Conservation (phyloP, 2,329 filamentous ascomycete species). For the Teratosphaeria destructans region DNA sequence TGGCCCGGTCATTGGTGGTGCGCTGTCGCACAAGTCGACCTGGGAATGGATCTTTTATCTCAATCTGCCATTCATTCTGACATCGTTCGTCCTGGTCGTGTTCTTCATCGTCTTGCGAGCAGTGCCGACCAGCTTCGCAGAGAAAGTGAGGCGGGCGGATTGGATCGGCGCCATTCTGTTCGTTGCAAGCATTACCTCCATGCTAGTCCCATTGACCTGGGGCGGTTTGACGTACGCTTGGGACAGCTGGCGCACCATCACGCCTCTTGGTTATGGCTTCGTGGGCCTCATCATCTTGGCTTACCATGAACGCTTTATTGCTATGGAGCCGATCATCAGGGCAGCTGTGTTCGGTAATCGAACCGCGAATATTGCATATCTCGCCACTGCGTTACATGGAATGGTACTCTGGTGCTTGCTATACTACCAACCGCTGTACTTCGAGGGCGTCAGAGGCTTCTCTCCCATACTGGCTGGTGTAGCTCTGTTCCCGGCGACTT, state of each 20-base stretch:
- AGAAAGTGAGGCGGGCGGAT: slow-evolving; percentile 36
- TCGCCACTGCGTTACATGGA: slow-evolving; percentile 50
- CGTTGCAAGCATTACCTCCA: slow-evolving; percentile 45
- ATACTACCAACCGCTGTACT: slow-evolving; percentile 53
- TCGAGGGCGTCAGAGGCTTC: slow-evolving; percentile 45
- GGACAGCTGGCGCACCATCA: slow-evolving; percentile 47
- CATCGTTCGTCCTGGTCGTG: not conserved
- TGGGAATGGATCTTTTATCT: slow-evolving; percentile 42
- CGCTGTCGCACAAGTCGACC: slow-evolving; percentile 31
- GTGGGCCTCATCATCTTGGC: slow-evolving; percentile 45
- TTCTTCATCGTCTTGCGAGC: slow-evolving; percentile 33
- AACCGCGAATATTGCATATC: slow-evolving; percentile 41
- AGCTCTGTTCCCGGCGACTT: slow-evolving; percentile 29
- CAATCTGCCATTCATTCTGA: slow-evolving; percentile 37
- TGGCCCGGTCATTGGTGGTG: slow-evolving; percentile 39
- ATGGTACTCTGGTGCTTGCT: slow-evolving; percentile 49
- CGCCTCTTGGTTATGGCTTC: slow-evolving; percentile 1
- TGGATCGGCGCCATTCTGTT: slow-evolving; percentile 50
- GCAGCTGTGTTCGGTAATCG: slow-evolving; percentile 42
- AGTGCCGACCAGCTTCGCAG: slow-evolving; percentile 38
- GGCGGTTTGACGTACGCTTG: slow-evolving; percentile 39
- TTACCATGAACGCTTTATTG: slow-evolving; percentile 32
- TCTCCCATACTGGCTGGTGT: slow-evolving; percentile 36
- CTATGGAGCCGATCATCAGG: slow-evolving; percentile 52
- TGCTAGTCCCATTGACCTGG: slow-evolving; percentile 55